phyloP scores from a whole-genome alignment of 176 grass and related monocot genomes.

The Oryza nivara region DNA sequence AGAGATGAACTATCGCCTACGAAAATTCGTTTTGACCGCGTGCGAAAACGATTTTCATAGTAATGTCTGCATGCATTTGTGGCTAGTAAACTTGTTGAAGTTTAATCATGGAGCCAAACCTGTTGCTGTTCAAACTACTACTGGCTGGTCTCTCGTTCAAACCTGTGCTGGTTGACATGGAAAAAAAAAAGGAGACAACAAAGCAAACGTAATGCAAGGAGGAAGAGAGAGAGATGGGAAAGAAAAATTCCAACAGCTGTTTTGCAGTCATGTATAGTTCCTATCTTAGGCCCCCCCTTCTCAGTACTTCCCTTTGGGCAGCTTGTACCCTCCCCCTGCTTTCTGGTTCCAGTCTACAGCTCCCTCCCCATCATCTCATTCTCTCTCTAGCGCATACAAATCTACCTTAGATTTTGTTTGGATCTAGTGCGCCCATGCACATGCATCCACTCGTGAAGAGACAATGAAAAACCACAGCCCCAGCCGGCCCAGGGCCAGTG shows the following conservation, averaged over 20 bases:
- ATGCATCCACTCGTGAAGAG: constrained; percentile 52
- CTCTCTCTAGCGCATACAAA: constrained; percentile 35
- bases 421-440: constrained; percentile 56
- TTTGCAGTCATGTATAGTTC: constrained; percentile 61
- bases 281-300: constrained; percentile 33
- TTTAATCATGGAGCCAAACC: no score
- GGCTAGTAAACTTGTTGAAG: no score
- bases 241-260: constrained; percentile 47
- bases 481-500: neutral
- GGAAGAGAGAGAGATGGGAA: neutral
- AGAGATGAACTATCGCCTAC: no score
- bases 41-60: no score
- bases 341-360: neutral
- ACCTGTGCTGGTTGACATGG: neutral
- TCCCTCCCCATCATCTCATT: constrained; percentile 9
- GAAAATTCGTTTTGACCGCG: no score
- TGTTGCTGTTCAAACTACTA: neutral
- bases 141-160: neutral
- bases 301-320: constrained; percentile 58
- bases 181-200: constrained; percentile 30
- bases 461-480: constrained; percentile 42
- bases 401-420: constrained; percentile 89
- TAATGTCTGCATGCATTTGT: no score
- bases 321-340: constrained; percentile 50
- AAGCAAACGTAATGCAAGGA: constrained; percentile 1